phyloP scores from a whole-genome alignment of 768 basidiomycete genomes.

The Rhizopogon salebrosus region DNA sequence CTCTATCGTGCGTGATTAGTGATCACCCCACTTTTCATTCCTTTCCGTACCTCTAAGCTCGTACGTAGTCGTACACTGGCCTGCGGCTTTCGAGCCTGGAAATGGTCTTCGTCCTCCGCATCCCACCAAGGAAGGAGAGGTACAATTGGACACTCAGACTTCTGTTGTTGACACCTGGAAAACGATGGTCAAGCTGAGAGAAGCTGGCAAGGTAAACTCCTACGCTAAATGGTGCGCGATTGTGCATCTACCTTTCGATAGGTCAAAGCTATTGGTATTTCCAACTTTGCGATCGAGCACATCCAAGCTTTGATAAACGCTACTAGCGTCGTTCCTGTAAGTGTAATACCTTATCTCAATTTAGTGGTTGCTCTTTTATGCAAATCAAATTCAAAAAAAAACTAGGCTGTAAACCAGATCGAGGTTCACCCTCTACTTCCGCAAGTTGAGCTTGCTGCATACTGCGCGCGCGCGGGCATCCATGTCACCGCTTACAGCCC shows the following conservation, averaged over 20 bases:
- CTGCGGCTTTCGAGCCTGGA: conserved; percentile 60
- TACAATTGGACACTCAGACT: conserved; percentile 51
- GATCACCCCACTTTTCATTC: neutral
- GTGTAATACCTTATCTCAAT: conserved; percentile 11
- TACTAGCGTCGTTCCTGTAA: conserved; percentile 68
- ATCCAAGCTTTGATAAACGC: conserved; percentile 63
- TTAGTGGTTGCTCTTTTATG: conserved; percentile 1
- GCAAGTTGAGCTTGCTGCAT: conserved; percentile 68
- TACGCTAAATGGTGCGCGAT: neutral
- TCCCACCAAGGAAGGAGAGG: conserved; percentile 37
- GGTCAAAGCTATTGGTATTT: conserved; percentile 74
- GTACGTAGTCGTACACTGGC: conserved; percentile 71
- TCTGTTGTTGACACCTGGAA: conserved; percentile 80
- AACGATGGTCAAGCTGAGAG: conserved; percentile 66
- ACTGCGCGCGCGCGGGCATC: conserved; percentile 65
- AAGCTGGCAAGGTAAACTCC: conserved; percentile 54
- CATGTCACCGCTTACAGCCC: conserved; percentile 71
- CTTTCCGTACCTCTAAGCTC: neutral
- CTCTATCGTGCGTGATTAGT: conserved; percentile 61
- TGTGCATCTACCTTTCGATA: conserved; percentile 15
- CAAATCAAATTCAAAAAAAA: neutral
- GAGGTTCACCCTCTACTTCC: conserved; percentile 79
- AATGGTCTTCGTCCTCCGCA: conserved; percentile 51
- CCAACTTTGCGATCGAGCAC: conserved; percentile 69
- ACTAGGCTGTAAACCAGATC: conserved; percentile 67